Evolutionary conservation across 257 asterid species (phyloP).

Genomic region (Solanum piurae): DNA sequence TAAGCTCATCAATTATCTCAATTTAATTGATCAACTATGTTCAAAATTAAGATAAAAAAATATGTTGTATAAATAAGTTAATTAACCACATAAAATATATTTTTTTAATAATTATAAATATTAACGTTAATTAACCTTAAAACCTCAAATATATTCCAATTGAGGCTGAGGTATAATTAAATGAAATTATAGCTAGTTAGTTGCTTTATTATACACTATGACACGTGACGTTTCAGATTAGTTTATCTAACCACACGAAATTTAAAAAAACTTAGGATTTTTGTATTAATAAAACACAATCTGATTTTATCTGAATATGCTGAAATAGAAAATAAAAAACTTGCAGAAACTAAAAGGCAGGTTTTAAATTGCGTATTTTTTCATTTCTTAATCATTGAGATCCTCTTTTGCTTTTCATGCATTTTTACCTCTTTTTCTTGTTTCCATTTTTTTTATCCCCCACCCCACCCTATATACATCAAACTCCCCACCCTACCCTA

Average conservation of each 20-base stretch:
- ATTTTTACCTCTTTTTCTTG: background rate
- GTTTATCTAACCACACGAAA: background rate
- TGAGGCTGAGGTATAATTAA: background rate
- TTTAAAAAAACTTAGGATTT: background rate
- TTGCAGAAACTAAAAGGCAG: background rate
- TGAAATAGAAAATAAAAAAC: background rate
- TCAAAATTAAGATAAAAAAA: background rate
- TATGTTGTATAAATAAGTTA: background rate
- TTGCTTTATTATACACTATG: background rate
- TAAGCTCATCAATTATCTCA: background rate
- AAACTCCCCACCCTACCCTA: background rate
- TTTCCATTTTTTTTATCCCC: background rate
- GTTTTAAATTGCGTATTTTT: background rate
- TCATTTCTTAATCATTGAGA: background rate
- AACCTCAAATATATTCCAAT: background rate
- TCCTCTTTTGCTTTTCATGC: constrained; percentile 2
- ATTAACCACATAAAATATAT: too few relatives aligned
- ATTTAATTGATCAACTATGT: background rate
- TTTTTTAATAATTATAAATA: too few relatives aligned
- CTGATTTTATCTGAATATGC: background rate
- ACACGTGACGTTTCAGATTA: background rate
- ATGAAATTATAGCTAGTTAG: background rate
- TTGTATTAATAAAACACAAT: background rate
- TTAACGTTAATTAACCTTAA: background rate
- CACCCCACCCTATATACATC: background rate